Base-by-base conservation (phyloP, 345 rosid genomes). In the Syzygium aromaticum region DNA sequence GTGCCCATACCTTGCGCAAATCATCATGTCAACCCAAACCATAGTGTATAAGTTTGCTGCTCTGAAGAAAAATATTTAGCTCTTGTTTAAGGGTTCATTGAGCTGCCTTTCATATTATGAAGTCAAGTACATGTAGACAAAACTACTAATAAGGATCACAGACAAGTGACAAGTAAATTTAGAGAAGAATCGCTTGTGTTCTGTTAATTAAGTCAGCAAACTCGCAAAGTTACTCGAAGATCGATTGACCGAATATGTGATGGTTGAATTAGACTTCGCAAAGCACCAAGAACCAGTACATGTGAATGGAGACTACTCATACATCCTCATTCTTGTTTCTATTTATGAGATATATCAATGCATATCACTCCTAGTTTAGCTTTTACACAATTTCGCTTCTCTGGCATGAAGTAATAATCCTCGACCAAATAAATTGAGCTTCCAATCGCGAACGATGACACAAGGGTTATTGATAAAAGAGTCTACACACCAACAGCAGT, bases 401-500 rank as follows among this genome's bases (percentile, higher is more conserved):
- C 40, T 10, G 19, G 25, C 40, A 11, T 21, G 46, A 33, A 67
- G 46, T 17, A 4, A 17, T 33, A 17, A 19, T 73, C 46, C 80
- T 73, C 11, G 25, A 73, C 46, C 80, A 73, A 16, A 73, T 73
- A 19, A 17, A 73, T 73, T 73, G 46, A 43, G 46, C 46, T 43
- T 43, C 46, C 46, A 43, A 43, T 43, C 46, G 7, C 6, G 46
- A 43, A 43, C 46, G 46, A 43, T 43, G 46, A 43, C 46, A 43
- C 46, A 43, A 6, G 46, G 46, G 46, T 43, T 6, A 43, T 43
- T 43, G 80, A 8, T 73, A 49, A 33, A 73, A 73, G 80, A 73
- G 1, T 97, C 98, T 90, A 97, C 86, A 90, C 98, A 97, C 99
- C 99, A 97, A 51, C 99, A 97, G 84, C 95, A 94, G 87, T 93